phyloP scores from a whole-genome alignment of 306 rosid species.

The Quercus gilva region DNA sequence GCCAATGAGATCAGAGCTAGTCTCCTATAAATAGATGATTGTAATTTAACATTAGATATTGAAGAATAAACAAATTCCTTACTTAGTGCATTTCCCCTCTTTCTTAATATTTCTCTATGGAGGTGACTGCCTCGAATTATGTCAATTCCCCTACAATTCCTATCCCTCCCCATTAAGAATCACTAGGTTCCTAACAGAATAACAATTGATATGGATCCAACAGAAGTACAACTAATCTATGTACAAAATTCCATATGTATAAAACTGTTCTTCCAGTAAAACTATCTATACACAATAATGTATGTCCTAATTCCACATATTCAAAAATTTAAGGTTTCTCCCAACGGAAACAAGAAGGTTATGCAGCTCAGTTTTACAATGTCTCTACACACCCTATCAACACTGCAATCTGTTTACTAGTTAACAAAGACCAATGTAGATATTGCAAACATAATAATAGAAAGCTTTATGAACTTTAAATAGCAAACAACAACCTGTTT shows the following conservation, averaged over 20 bases:
- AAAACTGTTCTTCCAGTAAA: not conserved
- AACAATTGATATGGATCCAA: not conserved
- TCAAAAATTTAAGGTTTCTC: not conserved
- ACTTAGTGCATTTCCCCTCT: too few relatives aligned
- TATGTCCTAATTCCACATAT: not conserved
- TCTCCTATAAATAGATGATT: too few relatives aligned
- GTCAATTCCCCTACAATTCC: too few relatives aligned
- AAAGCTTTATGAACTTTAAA: slow-evolving; percentile 5
- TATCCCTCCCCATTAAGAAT: too few relatives aligned
- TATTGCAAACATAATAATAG: not conserved
- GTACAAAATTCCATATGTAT: not conserved
- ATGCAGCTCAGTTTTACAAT: not conserved
- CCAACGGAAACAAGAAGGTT: not conserved
- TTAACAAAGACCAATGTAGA: not conserved
- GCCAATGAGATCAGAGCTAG: too few relatives aligned
- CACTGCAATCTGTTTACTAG: not conserved
- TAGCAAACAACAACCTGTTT: slow-evolving; percentile 57
- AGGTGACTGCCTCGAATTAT: too few relatives aligned
- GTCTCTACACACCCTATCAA: not conserved
- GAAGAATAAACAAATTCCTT: too few relatives aligned
- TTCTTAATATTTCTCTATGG: too few relatives aligned
- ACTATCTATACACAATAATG: not conserved
- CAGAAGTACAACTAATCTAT: not conserved
- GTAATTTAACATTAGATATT: too few relatives aligned
- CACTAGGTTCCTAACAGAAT: not conserved